Percentiles rank a stretch among this genome's conserved stretches.
Evolutionary conservation across 306 rosid genomes (phyloP).

Genomic region (Cucumis melo): DNA sequence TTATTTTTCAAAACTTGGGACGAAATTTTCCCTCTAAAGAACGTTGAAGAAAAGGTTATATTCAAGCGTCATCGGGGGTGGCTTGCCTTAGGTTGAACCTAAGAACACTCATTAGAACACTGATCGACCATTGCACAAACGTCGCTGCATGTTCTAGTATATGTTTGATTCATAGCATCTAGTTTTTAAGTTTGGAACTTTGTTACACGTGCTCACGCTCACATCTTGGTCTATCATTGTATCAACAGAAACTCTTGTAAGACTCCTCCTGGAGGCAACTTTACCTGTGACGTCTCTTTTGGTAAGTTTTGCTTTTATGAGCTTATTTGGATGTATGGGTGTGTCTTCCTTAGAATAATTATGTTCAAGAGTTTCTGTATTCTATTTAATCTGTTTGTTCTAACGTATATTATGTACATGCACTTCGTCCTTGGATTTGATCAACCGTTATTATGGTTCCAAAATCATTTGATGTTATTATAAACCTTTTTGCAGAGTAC

Average conservation of each 20-base stretch:
- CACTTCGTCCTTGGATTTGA: neutral
- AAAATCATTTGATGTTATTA: neutral
- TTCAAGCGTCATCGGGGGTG: neutral
- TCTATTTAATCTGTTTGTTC: neutral
- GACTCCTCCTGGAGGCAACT: constrained; percentile 38
- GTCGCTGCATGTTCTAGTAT: neutral
- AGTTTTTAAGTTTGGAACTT: constrained; percentile 1
- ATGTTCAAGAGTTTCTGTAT: neutral
- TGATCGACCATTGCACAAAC: neutral
- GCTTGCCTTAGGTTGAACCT: neutral
- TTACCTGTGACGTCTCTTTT: constrained; percentile 40
- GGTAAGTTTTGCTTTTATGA: constrained; percentile 28
- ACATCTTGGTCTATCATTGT: constrained; percentile 14
- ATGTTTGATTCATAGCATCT: neutral
- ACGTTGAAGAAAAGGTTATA: neutral
- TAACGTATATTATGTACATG: neutral
- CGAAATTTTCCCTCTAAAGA: too few relatives aligned
- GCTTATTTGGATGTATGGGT: neutral
- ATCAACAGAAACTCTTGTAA: constrained; percentile 40
- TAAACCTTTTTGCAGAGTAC: constrained; percentile 40
- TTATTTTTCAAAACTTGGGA: too few relatives aligned
- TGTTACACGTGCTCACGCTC: neutral
- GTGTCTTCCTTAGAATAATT: neutral
- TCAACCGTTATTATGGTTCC: neutral
- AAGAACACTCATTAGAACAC: neutral